A percentile compares a stretch with the other conserved stretches of the same genome.
These are phyloP conservation scores for Gremmenia infestans DNA, from an alignment of 2,329 filamentous ascomycete genomes.

Conservation along the genomic window DNA sequence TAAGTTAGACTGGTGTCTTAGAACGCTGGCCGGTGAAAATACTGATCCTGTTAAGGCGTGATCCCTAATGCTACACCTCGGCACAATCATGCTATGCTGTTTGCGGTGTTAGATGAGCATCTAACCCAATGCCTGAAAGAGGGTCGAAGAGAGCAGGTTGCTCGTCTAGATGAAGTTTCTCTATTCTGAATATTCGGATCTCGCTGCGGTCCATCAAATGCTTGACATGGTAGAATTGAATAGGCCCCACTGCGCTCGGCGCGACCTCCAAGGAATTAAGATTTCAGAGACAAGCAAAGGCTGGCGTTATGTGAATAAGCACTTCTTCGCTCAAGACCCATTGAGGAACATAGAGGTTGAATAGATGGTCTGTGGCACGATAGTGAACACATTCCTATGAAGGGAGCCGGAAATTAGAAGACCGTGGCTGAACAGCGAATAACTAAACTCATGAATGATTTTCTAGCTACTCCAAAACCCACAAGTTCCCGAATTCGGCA, in stretches of 20 bases:
- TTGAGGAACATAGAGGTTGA: background rate
- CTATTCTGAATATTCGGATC: background rate
- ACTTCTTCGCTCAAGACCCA: background rate
- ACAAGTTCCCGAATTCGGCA: background rate
- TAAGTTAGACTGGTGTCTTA: background rate
- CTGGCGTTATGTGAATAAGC: background rate
- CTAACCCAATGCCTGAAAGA: background rate
- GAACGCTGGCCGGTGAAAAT: background rate
- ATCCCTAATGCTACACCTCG: background rate
- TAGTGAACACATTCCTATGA: background rate
- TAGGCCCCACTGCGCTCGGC: background rate
- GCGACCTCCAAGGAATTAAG: no score
- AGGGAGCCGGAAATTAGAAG: background rate
- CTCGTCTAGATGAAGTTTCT: conserved; percentile 6
- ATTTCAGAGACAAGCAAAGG: background rate
- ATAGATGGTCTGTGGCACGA: no score
- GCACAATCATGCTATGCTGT: background rate
- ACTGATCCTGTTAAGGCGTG: background rate
- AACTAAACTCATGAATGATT: background rate
- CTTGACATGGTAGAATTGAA: background rate
- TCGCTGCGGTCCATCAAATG: conserved; percentile 4
- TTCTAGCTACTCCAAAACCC: background rate
- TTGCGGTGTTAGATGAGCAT: conserved; percentile 6
- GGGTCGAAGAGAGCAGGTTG: background rate
- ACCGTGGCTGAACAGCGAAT: background rate